Evolutionary conservation across 75 land plant genomes (phyloP), one percentile per base, ranked within the genome.

Genomic region (Isoetes taiwanensis): DNA sequence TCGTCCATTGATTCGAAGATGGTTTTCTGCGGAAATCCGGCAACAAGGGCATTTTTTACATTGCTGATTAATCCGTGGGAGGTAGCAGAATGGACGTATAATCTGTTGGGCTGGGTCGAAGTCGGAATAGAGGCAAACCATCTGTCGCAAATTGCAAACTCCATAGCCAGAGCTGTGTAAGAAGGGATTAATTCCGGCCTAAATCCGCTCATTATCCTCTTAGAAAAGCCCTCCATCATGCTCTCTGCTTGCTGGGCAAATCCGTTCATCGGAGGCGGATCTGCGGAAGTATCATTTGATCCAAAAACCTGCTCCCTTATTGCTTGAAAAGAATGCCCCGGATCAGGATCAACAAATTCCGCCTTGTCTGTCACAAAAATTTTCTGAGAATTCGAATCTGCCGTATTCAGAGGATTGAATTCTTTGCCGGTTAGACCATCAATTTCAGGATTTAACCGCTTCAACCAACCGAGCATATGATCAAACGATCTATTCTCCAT

Each of bases 401-500:
- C 43, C 29, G 63, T 74, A 59, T 57, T 57, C 31, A 73, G 3
- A n/a, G 58, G 83, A 59, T 94, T 88, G 64, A 70, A 80, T 48
- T 94, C 99, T 28, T 26, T 4, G 9, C 99, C 99, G 42, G 90
- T 79, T 8, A 94, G 71, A 4, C 99, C 99, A 62, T 94, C 96
- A 33, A 94, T 82, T 9, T 80, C 90, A 14, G 89, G 79, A 40
- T 81, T 79, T 71, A 73, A 29, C 37, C 64, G 38, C 56, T 80
- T 79, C 50, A 94, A 76, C 99, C 99, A 94, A 6, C 99, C 99
- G n/a, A 94, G 66, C 63, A 94, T 78, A 64, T 94, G 99, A 59
- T 94, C 99, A 63, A 94, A 94, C 40, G 99, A 94, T 52, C 99
- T 74, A 55, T 94, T 94, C 67, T 94, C 99, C 99, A 87, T 88